Evolutionary conservation across 208 protist species (phyloP), one percentile per base, ranked within the genome.

Genomic region (Phytomonas francai): DNA sequence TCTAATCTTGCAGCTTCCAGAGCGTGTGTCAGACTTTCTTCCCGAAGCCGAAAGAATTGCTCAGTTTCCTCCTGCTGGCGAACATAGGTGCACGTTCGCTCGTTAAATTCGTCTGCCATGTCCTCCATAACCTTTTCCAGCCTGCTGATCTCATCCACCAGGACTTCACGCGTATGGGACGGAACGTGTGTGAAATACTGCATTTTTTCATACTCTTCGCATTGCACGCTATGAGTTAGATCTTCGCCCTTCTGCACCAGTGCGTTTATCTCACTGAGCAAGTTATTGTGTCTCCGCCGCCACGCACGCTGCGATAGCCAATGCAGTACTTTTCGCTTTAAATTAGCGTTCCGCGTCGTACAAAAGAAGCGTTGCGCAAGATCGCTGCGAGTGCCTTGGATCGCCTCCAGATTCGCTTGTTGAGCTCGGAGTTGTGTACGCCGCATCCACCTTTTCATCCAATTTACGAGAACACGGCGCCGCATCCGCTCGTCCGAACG

Each of bases 61-160:
- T 79, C 66, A 8, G 77, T 29, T 36, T 78, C 73, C 60, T 85
- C 81, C 64, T 87, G 85, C 65, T 90, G 82, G 14, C 73, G 73
- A 27, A 85, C 64, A 63, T 87, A 87, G 0, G 81, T 85, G 25
- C 66, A 62, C 0, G 81, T 85, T 33, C 85, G 81, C 63, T 83
- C 75, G 45, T 72, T 80, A 45, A 90, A 90, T 70, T 90, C 81
- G n/a, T 70, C 51, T 16, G 77, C 78, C 71, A 85, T 75, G 31
- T 85, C 85, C 54, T 76, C 76, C 61, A 90, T 68, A n/a, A 71
- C 65, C 2, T 42, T 67, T 54, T 78, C 74, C 51, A 89, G 69
- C 16, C 77, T 73, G 29, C 49, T 42, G 54, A 85, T 59, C 30
- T 85, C 83, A 14, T 80, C 77, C 60, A 81, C 71, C 2, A 49